Evolutionary conservation across 140 eudicot species (phyloP).

Genomic region (Flaveria floridana): DNA sequence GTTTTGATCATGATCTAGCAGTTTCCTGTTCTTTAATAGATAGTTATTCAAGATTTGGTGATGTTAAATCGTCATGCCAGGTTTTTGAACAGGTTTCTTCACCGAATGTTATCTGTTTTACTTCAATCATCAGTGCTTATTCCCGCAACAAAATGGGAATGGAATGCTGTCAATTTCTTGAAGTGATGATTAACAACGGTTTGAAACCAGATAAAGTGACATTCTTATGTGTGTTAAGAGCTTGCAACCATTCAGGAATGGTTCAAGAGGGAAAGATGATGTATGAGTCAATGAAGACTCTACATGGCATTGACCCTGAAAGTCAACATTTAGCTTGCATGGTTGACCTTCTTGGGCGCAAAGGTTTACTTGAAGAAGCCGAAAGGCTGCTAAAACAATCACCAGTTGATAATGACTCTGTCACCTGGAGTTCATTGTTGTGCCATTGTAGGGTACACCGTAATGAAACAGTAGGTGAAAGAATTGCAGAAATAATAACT

Average conservation of each 20-base stretch:
- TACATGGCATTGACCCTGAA: conserved; percentile 56
- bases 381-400: conserved; percentile 49
- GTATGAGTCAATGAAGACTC: conserved; percentile 50
- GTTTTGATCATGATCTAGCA: conserved; percentile 48
- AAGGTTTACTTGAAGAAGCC: conserved; percentile 74
- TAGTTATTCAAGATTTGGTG: conserved; percentile 67
- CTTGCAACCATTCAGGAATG: conserved; percentile 69
- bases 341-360: conserved; percentile 74
- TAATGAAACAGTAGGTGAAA: conserved; percentile 51
- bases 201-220: conserved; percentile 69
- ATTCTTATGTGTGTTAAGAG: conserved; percentile 57
- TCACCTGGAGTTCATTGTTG: conserved; percentile 66
- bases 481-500: conserved; percentile 46
- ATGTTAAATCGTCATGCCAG: conserved; percentile 36
- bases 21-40: conserved; percentile 67
- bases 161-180: conserved; percentile 49
- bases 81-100: conserved; percentile 47
- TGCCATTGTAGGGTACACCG: conserved; percentile 59
- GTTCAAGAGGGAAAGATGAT: conserved; percentile 56
- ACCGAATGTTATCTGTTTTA: conserved; percentile 57
- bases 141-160: conserved; percentile 65
- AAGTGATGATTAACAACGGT: conserved; percentile 48
- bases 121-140: conserved; percentile 62
- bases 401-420: conserved; percentile 31
- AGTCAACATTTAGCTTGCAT: conserved; percentile 61